Evolutionary conservation across 345 rosid genomes (phyloP), one percentile per base, ranked within the genome.

Genomic region (Citrus medica): DNA sequence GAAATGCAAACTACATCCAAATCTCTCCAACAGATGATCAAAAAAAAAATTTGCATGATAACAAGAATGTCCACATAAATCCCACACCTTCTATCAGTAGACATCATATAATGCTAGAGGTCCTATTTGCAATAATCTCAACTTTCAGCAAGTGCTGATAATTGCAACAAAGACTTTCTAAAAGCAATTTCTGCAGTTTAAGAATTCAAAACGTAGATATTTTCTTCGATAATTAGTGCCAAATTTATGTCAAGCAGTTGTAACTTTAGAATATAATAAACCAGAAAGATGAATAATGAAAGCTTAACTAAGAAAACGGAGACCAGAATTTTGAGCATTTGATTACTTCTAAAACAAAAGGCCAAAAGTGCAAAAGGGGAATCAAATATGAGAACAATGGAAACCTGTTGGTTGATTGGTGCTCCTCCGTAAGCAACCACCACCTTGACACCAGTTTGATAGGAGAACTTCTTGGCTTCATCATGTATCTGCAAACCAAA

Each of bases 351-450:
- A 46, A 46, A 46, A 46, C 51, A 46, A 46, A 46, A 19, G 56
- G 77, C 77, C 66, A 33, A 67, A 69, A 17, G 67, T 75, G 56
- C 78, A 75, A 13, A 69, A 21, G 67, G 76, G 51, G 70, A 75
- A 13, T 73, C 9, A 75, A 64, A 19, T 65, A 76, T 4, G 7
- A 35, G 35, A 67, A 76, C 27, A 55, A 53, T 4, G 63, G 33
- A 75, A 32, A 95, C 99, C 94, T 95, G 99, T 51, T 89, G 96
- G 78, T 85, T 86, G 75, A 95, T 88, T 55, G 99, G 99, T 64
- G 99, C 94, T 79, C 99, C 99, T 80, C 99, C 99, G 86, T 95
- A 95, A 68, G 91, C 98, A 90, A 95, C 99, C 42, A 92, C 98
- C 65, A 91, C 99, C 84, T 89, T 93, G 71, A 95, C 98, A 83